These are phyloP conservation scores for Fusarium sp. DNA, from an alignment of 2,329 filamentous ascomycete genomes.

Conservation along the genomic window DNA sequence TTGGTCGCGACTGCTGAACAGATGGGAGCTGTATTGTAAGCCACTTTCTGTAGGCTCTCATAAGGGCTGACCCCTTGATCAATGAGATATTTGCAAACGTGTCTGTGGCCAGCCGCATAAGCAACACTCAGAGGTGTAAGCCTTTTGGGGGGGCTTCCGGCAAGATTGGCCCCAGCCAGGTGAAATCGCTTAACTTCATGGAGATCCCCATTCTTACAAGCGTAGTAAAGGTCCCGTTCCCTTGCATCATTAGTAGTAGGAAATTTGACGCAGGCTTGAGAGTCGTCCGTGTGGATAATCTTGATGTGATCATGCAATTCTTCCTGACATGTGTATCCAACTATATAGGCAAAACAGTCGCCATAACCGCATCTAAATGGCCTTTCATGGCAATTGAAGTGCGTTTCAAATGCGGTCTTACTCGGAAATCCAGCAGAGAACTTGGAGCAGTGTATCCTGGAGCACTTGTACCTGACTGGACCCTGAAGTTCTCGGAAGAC, in stretches of 20 bases:
- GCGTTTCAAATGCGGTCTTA: rapidly evolving
- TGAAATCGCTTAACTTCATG: neutral
- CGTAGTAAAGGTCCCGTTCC: rapidly evolving
- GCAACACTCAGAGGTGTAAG: neutral
- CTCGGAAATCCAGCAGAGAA: rapidly evolving
- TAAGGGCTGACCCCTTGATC: rapidly evolving
- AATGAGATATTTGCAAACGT: neutral
- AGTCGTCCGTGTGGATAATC: rapidly evolving
- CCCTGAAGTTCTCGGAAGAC: rapidly evolving
- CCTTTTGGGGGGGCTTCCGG: rapidly evolving
- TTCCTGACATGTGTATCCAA: rapidly evolving
- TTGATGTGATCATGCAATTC: neutral
- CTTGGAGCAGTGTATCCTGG: neutral
- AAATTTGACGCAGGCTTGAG: rapidly evolving
- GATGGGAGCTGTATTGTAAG: neutral
- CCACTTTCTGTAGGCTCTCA: too few relatives aligned
- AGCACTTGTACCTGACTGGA: neutral
- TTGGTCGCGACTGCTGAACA: neutral
- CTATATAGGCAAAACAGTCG: rapidly evolving
- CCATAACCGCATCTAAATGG: rapidly evolving
- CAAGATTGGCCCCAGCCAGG: neutral
- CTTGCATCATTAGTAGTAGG: rapidly evolving
- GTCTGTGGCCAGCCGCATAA: neutral
- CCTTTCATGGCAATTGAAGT: rapidly evolving
- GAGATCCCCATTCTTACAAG: neutral